Conservation (phyloP, 176 grass and related monocot species). For the Aegilops sharonensis region DNA sequence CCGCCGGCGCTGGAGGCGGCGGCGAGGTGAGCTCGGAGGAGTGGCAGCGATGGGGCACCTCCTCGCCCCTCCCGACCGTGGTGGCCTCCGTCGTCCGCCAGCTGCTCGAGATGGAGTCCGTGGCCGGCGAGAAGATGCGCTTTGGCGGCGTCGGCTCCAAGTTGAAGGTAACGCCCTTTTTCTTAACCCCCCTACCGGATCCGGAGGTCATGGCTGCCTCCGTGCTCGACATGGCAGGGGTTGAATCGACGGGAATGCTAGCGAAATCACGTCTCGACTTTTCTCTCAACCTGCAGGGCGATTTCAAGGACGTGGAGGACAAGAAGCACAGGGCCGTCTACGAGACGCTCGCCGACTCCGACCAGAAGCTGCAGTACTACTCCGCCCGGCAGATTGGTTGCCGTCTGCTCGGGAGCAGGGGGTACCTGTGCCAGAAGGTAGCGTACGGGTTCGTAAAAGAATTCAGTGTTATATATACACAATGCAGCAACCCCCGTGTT, state of each 20-base stretch:
- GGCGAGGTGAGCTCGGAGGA: conserved; percentile 52
- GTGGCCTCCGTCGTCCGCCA: conserved; percentile 44
- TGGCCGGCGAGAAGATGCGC: conserved; percentile 51
- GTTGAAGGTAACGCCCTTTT: conserved; percentile 43
- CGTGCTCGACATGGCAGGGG: background rate
- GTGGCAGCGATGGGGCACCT: conserved; percentile 83
- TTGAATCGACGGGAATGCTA: background rate
- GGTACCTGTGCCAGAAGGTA: conserved; percentile 90
- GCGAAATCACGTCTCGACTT: background rate
- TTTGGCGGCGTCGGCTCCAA: conserved; percentile 77
- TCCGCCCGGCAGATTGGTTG: conserved; percentile 90
- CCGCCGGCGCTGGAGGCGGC: background rate
- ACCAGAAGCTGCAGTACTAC: conserved; percentile 83
- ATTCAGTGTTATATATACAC: background rate
- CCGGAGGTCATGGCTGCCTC: background rate
- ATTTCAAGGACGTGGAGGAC: conserved; percentile 79
- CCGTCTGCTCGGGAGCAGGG: conserved; percentile 72
- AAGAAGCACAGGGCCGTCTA: conserved; percentile 82
- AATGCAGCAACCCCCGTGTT: background rate
- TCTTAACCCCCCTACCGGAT: background rate
- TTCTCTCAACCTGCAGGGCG: conserved; percentile 46
- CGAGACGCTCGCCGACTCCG: conserved; percentile 54
- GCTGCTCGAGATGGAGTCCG: conserved; percentile 57
- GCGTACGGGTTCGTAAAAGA: background rate
- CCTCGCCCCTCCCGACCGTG: conserved; percentile 52